These are phyloP conservation scores for Aquilaria malaccensis DNA, from an alignment of 345 rosid species.

Conservation along the genomic window DNA sequence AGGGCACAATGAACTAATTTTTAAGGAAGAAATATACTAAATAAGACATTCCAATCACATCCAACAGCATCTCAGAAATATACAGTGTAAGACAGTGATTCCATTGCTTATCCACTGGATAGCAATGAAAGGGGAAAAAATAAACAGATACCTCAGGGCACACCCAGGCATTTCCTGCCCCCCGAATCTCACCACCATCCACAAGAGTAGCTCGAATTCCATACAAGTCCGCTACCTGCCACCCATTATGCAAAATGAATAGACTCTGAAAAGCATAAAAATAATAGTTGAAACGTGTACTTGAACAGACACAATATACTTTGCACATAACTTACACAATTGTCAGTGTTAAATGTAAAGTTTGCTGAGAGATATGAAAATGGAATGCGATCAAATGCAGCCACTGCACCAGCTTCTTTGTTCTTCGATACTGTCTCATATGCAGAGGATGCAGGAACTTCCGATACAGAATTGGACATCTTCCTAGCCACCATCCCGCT, in stretches of 20 bases:
- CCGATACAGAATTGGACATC: slow-evolving; percentile 55
- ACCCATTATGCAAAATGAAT: slow-evolving; percentile 10
- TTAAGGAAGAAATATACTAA: too few relatives aligned
- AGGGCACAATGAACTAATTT: too few relatives aligned
- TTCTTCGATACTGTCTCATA: slow-evolving; percentile 78
- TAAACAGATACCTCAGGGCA: slow-evolving; percentile 75
- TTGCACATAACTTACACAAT: slow-evolving; percentile 59
- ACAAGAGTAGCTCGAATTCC: slow-evolving; percentile 98
- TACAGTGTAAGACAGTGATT: too few relatives aligned
- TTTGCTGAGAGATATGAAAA: slow-evolving; percentile 95
- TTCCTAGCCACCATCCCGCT: slow-evolving; percentile 95
- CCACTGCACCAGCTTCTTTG: slow-evolving; percentile 98
- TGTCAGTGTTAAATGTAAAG: slow-evolving; percentile 90
- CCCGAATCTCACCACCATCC: slow-evolving; percentile 98
- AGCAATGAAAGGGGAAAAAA: neutral
- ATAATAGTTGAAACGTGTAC: slow-evolving; percentile 4
- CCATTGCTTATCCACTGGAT: too few relatives aligned
- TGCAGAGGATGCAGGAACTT: slow-evolving; percentile 66
- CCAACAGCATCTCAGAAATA: too few relatives aligned
- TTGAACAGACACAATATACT: slow-evolving; percentile 5
- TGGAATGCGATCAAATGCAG: slow-evolving; percentile 96
- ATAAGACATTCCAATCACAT: too few relatives aligned
- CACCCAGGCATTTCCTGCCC: slow-evolving; percentile 98
- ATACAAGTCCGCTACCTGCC: slow-evolving; percentile 89
- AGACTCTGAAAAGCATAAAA: neutral